A percentile compares a stretch with the other conserved stretches of the same genome.
Evolutionary conservation across 345 rosid genomes (phyloP).

Genomic region (Citrus sinensis): DVS_A1.0 CM039162.1:13190001-13190500

Average conservation of each 20-base stretch:
- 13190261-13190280: not conserved
- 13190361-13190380: conserved; percentile 60
- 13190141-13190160: conserved; percentile 43
- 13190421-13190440: conserved; percentile 47
- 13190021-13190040: conserved; percentile 49
- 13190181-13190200: conserved; percentile 25
- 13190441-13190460: conserved; percentile 56
- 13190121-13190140: conserved; percentile 44
- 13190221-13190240: not conserved
- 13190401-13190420: conserved; percentile 49
- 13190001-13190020: conserved; percentile 35
- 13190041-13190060: conserved; percentile 37
- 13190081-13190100: conserved; percentile 29
- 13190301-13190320: conserved; percentile 57
- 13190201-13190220: conserved; percentile 52
- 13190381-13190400: conserved; percentile 64
- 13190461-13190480: conserved; percentile 48
- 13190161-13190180: conserved; percentile 32
- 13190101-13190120: conserved; percentile 36
- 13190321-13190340: conserved; percentile 39
- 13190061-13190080: conserved; percentile 60
- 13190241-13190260: conserved; percentile 7
- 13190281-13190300: not conserved
- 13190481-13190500: conserved; percentile 56
- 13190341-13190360: conserved; percentile 38